These are phyloP conservation scores for Solanum corneliomulleri DNA, from an alignment of 257 asterid species.

Conservation along the genomic window DNA sequence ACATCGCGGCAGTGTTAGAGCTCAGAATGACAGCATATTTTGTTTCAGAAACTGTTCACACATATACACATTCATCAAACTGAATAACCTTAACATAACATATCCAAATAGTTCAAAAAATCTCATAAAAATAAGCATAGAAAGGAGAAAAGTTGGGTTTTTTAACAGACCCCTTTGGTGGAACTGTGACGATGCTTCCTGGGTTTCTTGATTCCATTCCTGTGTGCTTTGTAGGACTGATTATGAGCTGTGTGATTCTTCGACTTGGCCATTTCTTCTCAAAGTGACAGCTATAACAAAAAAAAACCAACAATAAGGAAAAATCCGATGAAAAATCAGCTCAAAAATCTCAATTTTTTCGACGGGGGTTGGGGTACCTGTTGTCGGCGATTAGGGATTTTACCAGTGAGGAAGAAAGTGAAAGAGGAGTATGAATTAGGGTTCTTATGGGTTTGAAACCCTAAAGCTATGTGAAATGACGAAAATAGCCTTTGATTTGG, in stretches of 20 bases:
- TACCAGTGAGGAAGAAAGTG: neutral
- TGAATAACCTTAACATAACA: neutral
- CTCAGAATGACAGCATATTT: neutral
- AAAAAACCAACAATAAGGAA: neutral
- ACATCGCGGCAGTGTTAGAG: neutral
- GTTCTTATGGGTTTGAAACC: neutral
- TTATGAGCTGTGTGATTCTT: constrained; percentile 95
- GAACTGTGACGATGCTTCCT: constrained; percentile 61
- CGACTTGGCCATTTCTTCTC: constrained; percentile 62
- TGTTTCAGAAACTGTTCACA: neutral
- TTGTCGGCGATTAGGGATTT: neutral
- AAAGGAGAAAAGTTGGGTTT: neutral
- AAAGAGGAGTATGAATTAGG: neutral
- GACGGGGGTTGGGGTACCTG: neutral
- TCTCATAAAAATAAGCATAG: neutral
- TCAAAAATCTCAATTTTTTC: neutral
- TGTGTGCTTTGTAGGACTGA: constrained; percentile 81
- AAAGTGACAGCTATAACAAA: neutral
- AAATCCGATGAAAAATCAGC: neutral
- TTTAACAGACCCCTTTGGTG: constrained; percentile 57
- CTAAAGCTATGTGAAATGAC: neutral
- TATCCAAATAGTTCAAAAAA: neutral
- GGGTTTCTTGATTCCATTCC: constrained; percentile 87
- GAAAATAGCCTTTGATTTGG: neutral
- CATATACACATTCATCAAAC: neutral